Evolutionary conservation across 441 rosid species (phyloP), one percentile per base, ranked within the genome.

Genomic region (Aquilaria agallochum): DNA sequence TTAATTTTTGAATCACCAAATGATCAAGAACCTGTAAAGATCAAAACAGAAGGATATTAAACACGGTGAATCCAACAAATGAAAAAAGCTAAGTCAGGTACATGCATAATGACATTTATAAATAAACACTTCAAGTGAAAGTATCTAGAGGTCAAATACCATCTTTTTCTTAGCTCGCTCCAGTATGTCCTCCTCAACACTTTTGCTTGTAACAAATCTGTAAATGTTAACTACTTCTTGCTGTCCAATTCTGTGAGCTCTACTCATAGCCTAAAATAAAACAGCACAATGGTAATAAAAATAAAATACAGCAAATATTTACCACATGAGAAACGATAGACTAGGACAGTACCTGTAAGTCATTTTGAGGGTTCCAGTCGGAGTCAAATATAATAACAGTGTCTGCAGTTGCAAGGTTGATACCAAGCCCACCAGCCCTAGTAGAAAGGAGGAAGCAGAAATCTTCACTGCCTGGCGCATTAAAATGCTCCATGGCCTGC

Each of bases 231-330:
- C 99, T 53, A 93, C 97, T 46, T 93, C 98, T 79, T 89, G 99
- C 68, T 96, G 99, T 72, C 99, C 99, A 74, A 96, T 96, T 80
- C 99, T 84, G 69, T 96, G 98, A 64, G 99, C 99, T 85, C 98
- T 93, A 65, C 99, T 96, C 98, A 96, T 93, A 59, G 99, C 99
- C 99, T 96, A 76, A 70, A 60, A 74, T 60, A 77, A 59, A 67
- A 66, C 49, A 50, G 32, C 45, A 62, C 30, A 71, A 58, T 55
- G 50, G 36, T 45, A 53, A 64, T 10, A 72, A 30, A 52, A 12
- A 55, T 45, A 11, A 20, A 33, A 51, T 20, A 45, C 31, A 40
- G 2, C 36, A 27, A 10, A 9, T 31, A 57, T 31, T 48, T 58
- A 66, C 60, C 53, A 49, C 60, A 54, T n/a, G 52, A 60, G 45